Evolutionary conservation across 495 filamentous ascomycete species (phyloP).

Genomic region (Beverwykella pulmonaria): DNA sequence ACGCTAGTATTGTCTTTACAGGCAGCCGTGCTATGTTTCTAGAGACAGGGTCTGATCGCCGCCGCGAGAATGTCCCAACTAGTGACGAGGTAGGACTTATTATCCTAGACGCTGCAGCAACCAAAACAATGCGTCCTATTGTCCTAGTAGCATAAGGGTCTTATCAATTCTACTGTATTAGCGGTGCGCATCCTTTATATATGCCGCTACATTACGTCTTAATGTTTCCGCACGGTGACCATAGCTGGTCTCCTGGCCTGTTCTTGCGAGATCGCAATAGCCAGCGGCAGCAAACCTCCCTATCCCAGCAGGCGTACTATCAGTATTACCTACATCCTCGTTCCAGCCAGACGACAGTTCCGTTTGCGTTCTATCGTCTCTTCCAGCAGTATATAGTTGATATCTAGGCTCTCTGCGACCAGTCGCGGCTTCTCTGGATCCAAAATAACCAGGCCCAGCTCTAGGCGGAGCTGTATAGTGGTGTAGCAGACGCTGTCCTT

Average conservation of each 20-base stretch:
- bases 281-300: neutral
- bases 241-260: neutral
- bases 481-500: neutral
- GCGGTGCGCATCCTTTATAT: neutral
- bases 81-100: too few relatives aligned
- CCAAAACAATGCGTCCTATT: too few relatives aligned
- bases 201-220: neutral
- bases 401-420: neutral
- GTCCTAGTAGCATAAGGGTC: too few relatives aligned
- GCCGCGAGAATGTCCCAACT: too few relatives aligned
- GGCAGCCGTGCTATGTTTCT: too few relatives aligned
- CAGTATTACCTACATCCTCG: neutral
- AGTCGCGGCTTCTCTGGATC: neutral
- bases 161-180: neutral
- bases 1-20: too few relatives aligned
- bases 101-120: too few relatives aligned
- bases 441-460: neutral
- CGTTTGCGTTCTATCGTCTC: too few relatives aligned
- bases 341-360: too few relatives aligned
- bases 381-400: neutral
- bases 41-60: too few relatives aligned
- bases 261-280: neutral
- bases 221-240: neutral
- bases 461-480: neutral
- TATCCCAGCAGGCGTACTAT: neutral